Evolutionary conservation across 306 rosid species (phyloP), one percentile per base, ranked within the genome.

Genomic region (Rosa lucieae): DNA sequence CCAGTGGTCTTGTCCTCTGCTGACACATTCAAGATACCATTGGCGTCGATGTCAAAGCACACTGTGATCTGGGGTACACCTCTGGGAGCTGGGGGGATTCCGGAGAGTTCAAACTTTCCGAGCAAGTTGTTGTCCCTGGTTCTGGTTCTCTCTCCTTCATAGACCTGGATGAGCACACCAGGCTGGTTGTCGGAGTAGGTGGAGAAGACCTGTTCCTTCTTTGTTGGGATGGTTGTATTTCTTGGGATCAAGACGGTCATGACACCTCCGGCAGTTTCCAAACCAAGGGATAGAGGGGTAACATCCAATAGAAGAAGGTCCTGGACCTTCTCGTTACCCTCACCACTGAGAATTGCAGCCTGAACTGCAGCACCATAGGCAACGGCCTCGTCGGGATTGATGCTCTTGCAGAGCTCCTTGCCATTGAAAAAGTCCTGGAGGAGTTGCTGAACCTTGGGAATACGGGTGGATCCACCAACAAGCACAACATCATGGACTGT

Each of bases 81-180:
- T 62, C 93, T 86, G 35, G 96, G 96, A 2, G 96, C 96, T n/a
- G 92, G 93, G 23, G 93, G 96, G 66, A 91, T 91, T 42, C 96
- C 93, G 0, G 93, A 91, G 15, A 91, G 91, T 83, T 91, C 93
- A 21, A 91, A 91, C 47, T 91, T 91, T 5, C 96, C 96, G 0
- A 91, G 86, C 86, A 91, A 78, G 53, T 91, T 91, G 84, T 91
- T 91, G 80, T 91, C 93, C 47, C 90, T 85, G 10, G 90, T 89
- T 66, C 96, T 89, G 5, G 93, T 86, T 73, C 93, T 83, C 47
- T 91, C 96, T 42, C 96, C 96, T 82, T 91, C 96, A 9, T 89
- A 91, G 0, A 91, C 96, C 80, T 91, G 91, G 80, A 91, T 91
- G 85, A 89, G 76, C 83, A 91, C 96, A 75, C 96, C 96, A 3